These are phyloP conservation scores for Quercus alba DNA, from an alignment of 306 rosid species.

Conservation along the genomic window DNA sequence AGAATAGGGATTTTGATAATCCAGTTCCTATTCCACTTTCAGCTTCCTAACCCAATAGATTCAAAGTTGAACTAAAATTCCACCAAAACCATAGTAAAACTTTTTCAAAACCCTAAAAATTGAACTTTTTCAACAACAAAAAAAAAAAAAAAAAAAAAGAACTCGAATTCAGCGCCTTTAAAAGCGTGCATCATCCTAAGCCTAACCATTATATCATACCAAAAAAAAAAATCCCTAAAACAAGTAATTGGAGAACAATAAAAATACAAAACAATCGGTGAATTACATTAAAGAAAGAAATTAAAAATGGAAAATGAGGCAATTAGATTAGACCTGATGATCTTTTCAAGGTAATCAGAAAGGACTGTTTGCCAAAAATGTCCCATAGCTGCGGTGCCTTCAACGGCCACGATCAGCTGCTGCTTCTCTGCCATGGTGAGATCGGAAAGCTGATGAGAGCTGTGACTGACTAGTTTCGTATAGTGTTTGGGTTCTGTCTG, in stretches of 20 bases:
- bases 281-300: neutral
- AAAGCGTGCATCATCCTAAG: neutral
- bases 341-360: constrained; percentile 72
- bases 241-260: neutral
- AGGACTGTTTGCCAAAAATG: constrained; percentile 63
- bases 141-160: neutral
- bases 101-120: neutral
- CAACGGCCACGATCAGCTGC: constrained; percentile 71
- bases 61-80: neutral
- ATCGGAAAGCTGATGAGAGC: too few relatives aligned
- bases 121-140: neutral
- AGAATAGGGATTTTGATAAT: neutral
- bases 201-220: neutral
- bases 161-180: neutral
- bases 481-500: too few relatives aligned
- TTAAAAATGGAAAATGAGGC: neutral
- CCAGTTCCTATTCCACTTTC: neutral
- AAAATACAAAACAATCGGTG: neutral
- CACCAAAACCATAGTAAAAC: neutral
- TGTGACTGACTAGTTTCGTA: too few relatives aligned
- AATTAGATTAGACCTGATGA: constrained; percentile 50
- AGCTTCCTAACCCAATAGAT: neutral
- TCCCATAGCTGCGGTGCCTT: constrained; percentile 85
- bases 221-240: neutral
- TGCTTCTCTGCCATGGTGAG: constrained; percentile 71